These are phyloP conservation scores for Biscogniauxia sp. DNA, from an alignment of 2,329 filamentous ascomycete genomes.

Conservation along the genomic window DNA sequence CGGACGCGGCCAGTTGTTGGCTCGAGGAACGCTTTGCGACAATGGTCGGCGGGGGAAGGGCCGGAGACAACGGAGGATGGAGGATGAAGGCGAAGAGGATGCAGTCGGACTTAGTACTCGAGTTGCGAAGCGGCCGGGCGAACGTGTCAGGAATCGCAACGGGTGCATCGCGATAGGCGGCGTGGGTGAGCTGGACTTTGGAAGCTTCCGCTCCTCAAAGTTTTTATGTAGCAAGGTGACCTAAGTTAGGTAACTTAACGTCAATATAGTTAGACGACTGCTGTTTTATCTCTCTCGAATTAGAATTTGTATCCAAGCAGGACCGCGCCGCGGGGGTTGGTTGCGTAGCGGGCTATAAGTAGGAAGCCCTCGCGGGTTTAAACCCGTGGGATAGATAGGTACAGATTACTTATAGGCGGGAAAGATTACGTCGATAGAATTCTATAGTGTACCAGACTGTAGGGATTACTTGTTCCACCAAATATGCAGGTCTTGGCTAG, in stretches of 20 bases:
- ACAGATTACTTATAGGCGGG: neutral
- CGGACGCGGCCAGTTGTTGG: conserved; percentile 24
- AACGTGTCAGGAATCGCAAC: conserved; percentile 11
- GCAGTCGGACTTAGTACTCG: conserved; percentile 2
- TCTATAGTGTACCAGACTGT: neutral
- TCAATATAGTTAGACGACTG: neutral
- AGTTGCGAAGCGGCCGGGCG: conserved; percentile 5
- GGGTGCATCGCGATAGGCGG: conserved; percentile 18
- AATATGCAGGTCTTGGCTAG: neutral
- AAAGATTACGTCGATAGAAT: neutral
- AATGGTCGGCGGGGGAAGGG: conserved; percentile 12
- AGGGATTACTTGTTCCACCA: neutral
- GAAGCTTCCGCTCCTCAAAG: neutral
- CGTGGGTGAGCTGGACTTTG: neutral
- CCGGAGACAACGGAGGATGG: conserved; percentile 6
- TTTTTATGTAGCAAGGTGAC: neutral
- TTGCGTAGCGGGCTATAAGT: too few relatives aligned
- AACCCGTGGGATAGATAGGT: neutral
- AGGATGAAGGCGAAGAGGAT: neutral
- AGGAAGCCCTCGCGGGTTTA: neutral
- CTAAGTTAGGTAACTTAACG: neutral
- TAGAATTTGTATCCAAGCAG: neutral
- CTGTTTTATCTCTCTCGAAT: neutral
- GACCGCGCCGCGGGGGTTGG: too few relatives aligned
- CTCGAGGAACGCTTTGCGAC: conserved; percentile 18